These are phyloP conservation scores for Fraxinus excelsior DNA, from an alignment of 257 asterid genomes.

Conservation along the genomic window DNA sequence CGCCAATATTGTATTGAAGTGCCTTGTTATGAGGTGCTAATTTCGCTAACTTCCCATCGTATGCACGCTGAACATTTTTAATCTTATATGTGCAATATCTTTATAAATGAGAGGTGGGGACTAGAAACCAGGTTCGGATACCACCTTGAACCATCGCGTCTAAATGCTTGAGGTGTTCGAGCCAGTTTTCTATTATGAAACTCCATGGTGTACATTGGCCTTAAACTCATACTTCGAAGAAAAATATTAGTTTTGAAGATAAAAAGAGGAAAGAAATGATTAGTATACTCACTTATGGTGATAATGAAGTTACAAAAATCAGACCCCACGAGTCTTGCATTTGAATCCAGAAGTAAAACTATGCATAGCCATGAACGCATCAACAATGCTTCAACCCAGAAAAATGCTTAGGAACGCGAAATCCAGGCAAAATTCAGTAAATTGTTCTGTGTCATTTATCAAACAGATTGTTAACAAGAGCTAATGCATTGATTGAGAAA, in stretches of 20 bases:
- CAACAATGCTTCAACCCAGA: slow-evolving; percentile 17
- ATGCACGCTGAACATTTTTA: neutral
- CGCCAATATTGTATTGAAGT: neutral
- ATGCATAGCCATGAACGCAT: slow-evolving; percentile 37
- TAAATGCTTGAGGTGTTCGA: neutral
- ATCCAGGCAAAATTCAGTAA: neutral
- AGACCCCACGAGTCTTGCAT: slow-evolving; percentile 50
- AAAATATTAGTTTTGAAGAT: neutral
- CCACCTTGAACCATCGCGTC: neutral
- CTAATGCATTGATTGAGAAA: neutral
- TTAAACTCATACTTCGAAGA: neutral
- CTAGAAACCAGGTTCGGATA: neutral
- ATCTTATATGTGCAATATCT: neutral
- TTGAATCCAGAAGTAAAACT: slow-evolving; percentile 38
- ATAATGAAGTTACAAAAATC: slow-evolving; percentile 25
- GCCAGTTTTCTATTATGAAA: neutral
- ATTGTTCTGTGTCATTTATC: slow-evolving; percentile 46
- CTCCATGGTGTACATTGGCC: neutral
- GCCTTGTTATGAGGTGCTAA: neutral
- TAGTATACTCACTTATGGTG: slow-evolving; percentile 40
- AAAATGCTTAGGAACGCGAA: slow-evolving; percentile 6
- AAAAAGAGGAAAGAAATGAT: neutral
- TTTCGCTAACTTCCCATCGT: too few relatives aligned
- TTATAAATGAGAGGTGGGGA: neutral
- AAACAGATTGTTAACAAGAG: slow-evolving; percentile 37